phyloP scores from a whole-genome alignment of 805 yeast species.

The Candida sonorensis region DNA sequence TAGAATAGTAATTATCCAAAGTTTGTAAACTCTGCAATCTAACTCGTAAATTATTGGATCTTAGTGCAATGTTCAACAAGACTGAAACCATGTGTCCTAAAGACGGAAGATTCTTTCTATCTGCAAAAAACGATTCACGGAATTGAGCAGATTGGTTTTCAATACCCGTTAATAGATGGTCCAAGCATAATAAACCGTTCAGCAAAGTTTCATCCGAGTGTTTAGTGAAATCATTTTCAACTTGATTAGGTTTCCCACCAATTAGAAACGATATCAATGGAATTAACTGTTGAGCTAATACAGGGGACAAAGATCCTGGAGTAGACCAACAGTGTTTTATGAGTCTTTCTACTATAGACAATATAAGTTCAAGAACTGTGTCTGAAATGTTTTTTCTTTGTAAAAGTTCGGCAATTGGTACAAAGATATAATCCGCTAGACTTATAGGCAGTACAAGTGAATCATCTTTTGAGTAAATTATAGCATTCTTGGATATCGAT shows the following conservation, averaged over 20 bases:
- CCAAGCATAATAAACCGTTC: conserved; percentile 30
- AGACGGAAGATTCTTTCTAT: conserved; percentile 32
- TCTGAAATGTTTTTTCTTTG: conserved; percentile 40
- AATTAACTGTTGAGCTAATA: conserved; percentile 37
- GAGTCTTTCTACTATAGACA: conserved; percentile 39
- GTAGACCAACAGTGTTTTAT: conserved; percentile 41
- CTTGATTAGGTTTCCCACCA: conserved; percentile 37
- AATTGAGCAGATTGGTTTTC: conserved; percentile 21
- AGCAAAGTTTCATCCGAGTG: conserved; percentile 31
- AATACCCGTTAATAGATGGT: conserved; percentile 26
- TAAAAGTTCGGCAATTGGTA: conserved; percentile 50
- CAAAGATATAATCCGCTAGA: conserved; percentile 56
- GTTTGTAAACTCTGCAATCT: conserved; percentile 30
- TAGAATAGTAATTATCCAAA: conserved; percentile 27
- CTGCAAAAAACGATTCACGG: conserved; percentile 21
- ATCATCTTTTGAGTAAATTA: neutral
- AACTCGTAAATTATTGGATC: conserved; percentile 19
- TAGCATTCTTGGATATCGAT: conserved; percentile 3
- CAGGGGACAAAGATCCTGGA: conserved; percentile 29
- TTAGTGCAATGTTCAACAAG: conserved; percentile 29
- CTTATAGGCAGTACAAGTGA: conserved; percentile 25
- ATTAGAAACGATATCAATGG: conserved; percentile 40
- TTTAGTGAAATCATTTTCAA: conserved; percentile 14
- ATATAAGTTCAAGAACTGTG: conserved; percentile 36
- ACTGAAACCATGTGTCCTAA: conserved; percentile 43